A percentile compares a stretch with the other conserved stretches of the same genome.
Conservation (phyloP, 306 rosid species). For the Fragaria ananassa region DNA sequence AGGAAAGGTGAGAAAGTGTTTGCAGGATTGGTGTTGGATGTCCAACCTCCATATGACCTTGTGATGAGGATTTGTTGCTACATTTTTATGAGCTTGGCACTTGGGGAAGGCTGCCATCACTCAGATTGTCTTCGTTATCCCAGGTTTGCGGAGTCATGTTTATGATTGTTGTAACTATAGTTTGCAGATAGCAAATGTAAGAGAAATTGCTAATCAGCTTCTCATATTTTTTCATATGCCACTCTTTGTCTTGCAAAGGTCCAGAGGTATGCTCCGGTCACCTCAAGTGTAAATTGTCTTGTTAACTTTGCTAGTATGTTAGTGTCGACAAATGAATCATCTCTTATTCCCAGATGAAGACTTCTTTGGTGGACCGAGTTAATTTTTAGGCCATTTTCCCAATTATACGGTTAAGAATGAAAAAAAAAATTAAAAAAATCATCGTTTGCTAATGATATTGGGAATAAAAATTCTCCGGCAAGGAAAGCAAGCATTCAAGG, state of each 20-base stretch:
- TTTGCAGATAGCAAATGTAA: slow-evolving; percentile 10
- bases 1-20: slow-evolving; percentile 60
- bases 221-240: background rate
- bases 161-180: slow-evolving; percentile 7
- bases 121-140: slow-evolving; percentile 8
- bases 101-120: slow-evolving; percentile 15
- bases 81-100: background rate
- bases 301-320: background rate
- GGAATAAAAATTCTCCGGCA: too few species aligned
- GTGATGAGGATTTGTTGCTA: slow-evolving; percentile 18
- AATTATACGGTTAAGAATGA: too few species aligned
- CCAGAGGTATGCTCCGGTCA: background rate
- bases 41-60: slow-evolving; percentile 12
- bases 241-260: background rate
- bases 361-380: background rate
- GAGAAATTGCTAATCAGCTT: background rate
- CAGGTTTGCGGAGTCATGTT: slow-evolving; percentile 13
- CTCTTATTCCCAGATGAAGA: background rate
- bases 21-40: slow-evolving; percentile 14
- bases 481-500: too few species aligned
- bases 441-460: too few species aligned
- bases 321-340: background rate
- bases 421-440: too few species aligned
- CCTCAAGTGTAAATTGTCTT: background rate
- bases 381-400: background rate